Conservation (phyloP, 192 early-diverging fungal genomes). For the Coemansia sp. region DNA sequence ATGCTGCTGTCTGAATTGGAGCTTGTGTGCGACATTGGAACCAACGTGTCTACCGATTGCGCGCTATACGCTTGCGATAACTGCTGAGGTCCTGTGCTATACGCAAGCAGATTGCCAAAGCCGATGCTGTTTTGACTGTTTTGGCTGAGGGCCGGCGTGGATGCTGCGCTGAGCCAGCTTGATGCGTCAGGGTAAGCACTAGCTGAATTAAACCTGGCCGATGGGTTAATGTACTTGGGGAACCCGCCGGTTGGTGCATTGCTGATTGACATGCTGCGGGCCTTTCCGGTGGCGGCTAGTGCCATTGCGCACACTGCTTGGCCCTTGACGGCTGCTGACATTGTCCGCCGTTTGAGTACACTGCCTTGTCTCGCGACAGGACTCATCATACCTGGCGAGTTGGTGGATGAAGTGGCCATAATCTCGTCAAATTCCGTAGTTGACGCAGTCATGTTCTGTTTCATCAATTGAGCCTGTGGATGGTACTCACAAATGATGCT, state of each 20-base stretch:
- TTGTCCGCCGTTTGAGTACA: conserved; percentile 23
- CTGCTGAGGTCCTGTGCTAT: neutral
- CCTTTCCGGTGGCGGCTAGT: conserved; percentile 10
- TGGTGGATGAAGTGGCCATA: too few species aligned
- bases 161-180: neutral
- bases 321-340: conserved; percentile 14
- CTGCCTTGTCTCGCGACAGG: neutral
- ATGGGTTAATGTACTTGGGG: neutral
- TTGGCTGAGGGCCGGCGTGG: neutral
- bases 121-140: neutral
- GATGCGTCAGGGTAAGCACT: neutral
- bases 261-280: conserved; percentile 27
- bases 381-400: neutral
- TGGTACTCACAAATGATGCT: conserved; percentile 23
- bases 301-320: conserved; percentile 7
- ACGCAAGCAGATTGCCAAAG: neutral
- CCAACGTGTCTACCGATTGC: neutral
- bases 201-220: too few species aligned
- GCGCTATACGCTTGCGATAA: neutral
- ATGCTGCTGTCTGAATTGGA: neutral
- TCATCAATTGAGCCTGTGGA: neutral
- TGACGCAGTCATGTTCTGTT: neutral
- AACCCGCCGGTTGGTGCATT: neutral
- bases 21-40: neutral
- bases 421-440: too few species aligned